Conservation (phyloP, 306 rosid species). For the Nissolia schottii region DNA sequence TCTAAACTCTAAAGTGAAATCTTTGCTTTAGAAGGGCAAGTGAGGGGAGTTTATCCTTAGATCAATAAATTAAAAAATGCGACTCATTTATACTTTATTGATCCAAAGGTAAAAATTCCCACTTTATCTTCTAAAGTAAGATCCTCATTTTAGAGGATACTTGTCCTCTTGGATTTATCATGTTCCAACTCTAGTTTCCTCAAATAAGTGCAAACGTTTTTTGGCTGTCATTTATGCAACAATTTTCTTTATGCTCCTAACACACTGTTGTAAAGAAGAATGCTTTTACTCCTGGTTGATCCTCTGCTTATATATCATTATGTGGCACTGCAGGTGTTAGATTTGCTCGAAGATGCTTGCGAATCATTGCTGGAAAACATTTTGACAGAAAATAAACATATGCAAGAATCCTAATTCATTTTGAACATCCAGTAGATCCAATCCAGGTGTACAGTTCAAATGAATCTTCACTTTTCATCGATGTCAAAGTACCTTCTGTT, state of each 20-base stretch:
- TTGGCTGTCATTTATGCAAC: neutral
- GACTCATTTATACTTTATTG: too few relatives aligned
- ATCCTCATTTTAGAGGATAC: too few relatives aligned
- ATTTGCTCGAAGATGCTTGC: constrained; percentile 93
- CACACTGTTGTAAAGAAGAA: neutral
- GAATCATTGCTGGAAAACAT: constrained; percentile 70
- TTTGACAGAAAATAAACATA: constrained; percentile 60
- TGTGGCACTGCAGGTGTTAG: constrained; percentile 66
- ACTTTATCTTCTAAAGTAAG: too few relatives aligned
- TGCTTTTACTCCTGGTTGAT: neutral
- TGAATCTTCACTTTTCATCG: neutral
- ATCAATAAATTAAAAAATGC: too few relatives aligned
- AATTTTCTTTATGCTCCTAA: neutral
- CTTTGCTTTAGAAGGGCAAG: too few relatives aligned
- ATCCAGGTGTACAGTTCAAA: neutral
- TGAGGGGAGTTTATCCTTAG: too few relatives aligned
- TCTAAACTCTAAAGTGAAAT: too few relatives aligned
- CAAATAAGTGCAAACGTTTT: neutral
- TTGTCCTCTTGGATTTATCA: too few relatives aligned
- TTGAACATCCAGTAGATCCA: constrained; percentile 7
- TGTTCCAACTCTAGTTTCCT: neutral
- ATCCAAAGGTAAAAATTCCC: too few relatives aligned
- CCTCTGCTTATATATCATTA: constrained; percentile 1
- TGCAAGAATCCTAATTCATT: constrained; percentile 31
- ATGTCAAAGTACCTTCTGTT: neutral